Conservation (phyloP, 73 alveolate species). For the Loxodes magnus region DNA sequence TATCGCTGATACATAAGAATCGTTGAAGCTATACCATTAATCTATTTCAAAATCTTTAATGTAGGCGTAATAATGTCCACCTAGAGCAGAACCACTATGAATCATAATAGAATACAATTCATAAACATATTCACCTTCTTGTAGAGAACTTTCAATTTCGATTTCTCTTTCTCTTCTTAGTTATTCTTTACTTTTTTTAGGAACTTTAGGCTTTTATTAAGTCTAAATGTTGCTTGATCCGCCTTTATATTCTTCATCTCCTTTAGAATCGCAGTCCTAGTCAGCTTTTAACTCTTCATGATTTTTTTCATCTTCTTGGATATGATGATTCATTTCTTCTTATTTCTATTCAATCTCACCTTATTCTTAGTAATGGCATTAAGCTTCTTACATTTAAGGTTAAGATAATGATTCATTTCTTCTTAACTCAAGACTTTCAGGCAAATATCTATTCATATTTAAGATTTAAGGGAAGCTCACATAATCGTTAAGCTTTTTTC, state of each 20-base stretch:
- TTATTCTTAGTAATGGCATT: too few species aligned
- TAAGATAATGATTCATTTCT: conserved; percentile 25
- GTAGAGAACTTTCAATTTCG: background rate
- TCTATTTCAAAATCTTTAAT: conserved; percentile 70
- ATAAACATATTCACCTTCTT: conserved; percentile 77
- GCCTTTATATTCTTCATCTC: too few species aligned
- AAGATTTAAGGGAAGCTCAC: conserved; percentile 45
- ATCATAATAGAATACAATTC: conserved; percentile 73
- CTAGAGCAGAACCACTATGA: conserved; percentile 88
- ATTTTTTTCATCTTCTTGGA: too few species aligned
- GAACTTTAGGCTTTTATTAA: too few species aligned
- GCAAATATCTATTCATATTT: conserved; percentile 37
- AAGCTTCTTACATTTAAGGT: too few species aligned
- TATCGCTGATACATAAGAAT: conserved; percentile 60
- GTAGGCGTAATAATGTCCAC: conserved; percentile 93
- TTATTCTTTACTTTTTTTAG: too few species aligned
- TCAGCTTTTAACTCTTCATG: too few species aligned
- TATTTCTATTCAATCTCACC: too few species aligned
- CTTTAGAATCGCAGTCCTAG: too few species aligned
- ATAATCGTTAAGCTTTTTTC: conserved; percentile 65
- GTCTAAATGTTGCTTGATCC: too few species aligned
- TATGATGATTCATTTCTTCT: too few species aligned
- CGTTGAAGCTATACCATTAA: conserved; percentile 77
- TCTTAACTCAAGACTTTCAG: conserved; percentile 25
- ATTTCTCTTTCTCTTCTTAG: background rate